phyloP scores from a whole-genome alignment of 306 rosid species.

The Sindora glabra region DNA sequence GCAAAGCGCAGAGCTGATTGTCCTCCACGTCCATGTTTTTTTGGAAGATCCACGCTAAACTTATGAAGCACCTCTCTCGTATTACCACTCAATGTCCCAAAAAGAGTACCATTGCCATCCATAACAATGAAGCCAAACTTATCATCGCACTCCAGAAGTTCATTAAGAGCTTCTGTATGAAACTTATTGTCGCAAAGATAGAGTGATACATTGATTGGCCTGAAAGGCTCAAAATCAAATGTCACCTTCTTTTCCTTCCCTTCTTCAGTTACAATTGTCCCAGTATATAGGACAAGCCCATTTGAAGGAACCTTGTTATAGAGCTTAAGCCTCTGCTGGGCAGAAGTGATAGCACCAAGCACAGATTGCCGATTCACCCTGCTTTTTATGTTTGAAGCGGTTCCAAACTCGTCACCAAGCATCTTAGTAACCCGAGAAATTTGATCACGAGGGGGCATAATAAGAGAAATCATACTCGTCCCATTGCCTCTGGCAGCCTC shows the following conservation, averaged over 20 bases:
- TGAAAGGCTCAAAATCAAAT: conserved; percentile 83
- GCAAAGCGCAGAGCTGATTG: conserved; percentile 89
- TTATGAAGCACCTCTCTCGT: conserved; percentile 87
- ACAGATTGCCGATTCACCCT: conserved; percentile 90
- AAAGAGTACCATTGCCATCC: conserved; percentile 88
- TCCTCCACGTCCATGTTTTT: conserved; percentile 93
- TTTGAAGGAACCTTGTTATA: conserved; percentile 84
- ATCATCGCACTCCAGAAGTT: conserved; percentile 80
- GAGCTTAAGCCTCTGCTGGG: conserved; percentile 83
- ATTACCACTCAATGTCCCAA: conserved; percentile 85
- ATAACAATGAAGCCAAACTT: conserved; percentile 84
- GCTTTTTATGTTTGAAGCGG: conserved; percentile 85
- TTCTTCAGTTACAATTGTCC: conserved; percentile 79
- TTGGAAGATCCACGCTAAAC: conserved; percentile 84
- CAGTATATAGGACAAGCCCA: conserved; percentile 78
- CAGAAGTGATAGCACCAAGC: conserved; percentile 83
- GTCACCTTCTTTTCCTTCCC: conserved; percentile 92
- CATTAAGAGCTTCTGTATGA: conserved; percentile 76
- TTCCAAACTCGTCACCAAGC: conserved; percentile 92
- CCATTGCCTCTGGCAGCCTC: conserved; percentile 94
- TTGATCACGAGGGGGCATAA: conserved; percentile 92
- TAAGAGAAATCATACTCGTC: conserved; percentile 90
- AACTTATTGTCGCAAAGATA: conserved; percentile 92
- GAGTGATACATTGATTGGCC: conserved; percentile 78
- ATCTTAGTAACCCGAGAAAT: conserved; percentile 85